Evolutionary conservation across 345 rosid genomes (phyloP).

Genomic region (Kandelia obovata): DNA sequence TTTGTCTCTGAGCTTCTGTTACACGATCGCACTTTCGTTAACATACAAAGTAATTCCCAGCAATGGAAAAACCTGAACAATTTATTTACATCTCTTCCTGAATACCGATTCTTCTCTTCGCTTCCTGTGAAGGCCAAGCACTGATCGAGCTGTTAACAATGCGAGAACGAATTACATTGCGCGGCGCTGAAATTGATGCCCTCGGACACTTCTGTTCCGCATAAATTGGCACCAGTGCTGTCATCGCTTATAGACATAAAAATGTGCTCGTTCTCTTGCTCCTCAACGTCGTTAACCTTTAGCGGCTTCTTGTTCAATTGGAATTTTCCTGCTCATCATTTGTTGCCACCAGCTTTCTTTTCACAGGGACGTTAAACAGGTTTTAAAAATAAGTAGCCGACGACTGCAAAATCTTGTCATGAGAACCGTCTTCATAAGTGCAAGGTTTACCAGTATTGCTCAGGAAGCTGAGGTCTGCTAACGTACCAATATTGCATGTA

Average conservation of each 20-base stretch:
- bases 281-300: constrained; percentile 3
- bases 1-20: too few species aligned
- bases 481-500: constrained; percentile 13
- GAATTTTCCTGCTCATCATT: constrained; percentile 8
- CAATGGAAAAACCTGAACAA: too few species aligned
- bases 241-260: constrained; percentile 13
- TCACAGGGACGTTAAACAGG: constrained; percentile 18
- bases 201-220: constrained; percentile 20
- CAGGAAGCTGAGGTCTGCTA: constrained; percentile 31
- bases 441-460: constrained; percentile 12
- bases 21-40: too few species aligned
- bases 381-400: constrained; percentile 19
- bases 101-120: constrained; percentile 4
- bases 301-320: constrained; percentile 21
- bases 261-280: constrained; percentile 5
- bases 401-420: constrained; percentile 9
- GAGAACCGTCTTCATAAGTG: constrained; percentile 4
- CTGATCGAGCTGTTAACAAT: constrained; percentile 25
- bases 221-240: constrained; percentile 15
- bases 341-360: constrained; percentile 24
- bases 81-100: background rate
- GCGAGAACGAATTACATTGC: constrained; percentile 23
- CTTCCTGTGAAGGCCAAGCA: constrained; percentile 19
- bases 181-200: constrained; percentile 9
- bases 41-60: too few species aligned